Conservation (phyloP, 176 grass and related monocot genomes). For the Bothriochloa decipiens region DNA sequence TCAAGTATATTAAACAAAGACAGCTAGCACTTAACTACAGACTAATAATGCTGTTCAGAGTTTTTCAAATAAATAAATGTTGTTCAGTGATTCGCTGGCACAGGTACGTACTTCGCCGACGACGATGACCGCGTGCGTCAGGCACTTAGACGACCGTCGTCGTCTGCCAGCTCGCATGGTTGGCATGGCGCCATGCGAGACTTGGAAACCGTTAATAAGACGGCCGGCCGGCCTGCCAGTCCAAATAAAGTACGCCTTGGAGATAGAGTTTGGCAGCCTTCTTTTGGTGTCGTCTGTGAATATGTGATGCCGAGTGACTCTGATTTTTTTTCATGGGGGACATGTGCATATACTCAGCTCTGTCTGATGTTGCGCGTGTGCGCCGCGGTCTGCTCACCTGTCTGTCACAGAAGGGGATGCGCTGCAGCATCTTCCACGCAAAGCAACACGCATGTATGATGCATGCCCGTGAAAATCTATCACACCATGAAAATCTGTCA, state of each 20-base stretch:
- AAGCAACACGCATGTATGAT: background rate
- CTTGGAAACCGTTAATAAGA: slow-evolving; percentile 50
- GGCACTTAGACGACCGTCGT: background rate
- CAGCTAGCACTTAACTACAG: background rate
- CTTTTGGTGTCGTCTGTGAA: slow-evolving; percentile 50
- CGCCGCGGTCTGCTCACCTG: background rate
- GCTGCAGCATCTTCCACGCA: background rate
- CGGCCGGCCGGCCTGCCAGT: slow-evolving; percentile 11
- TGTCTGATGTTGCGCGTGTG: background rate
- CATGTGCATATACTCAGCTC: too few relatives aligned
- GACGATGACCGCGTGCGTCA: slow-evolving; percentile 26
- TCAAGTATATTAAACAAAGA: too few relatives aligned
- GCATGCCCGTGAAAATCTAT: background rate
- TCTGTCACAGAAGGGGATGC: too few relatives aligned
- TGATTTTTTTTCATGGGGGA: background rate
- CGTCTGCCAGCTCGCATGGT: slow-evolving; percentile 20
- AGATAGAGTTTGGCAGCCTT: slow-evolving; percentile 58
- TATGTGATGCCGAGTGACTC: slow-evolving; percentile 35
- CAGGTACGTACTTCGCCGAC: slow-evolving; percentile 11
- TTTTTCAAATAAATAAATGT: background rate
- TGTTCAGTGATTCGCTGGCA: background rate
- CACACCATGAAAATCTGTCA: background rate
- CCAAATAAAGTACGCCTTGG: slow-evolving; percentile 18
- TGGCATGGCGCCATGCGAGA: slow-evolving; percentile 45
- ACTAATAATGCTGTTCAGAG: too few relatives aligned